Evolutionary conservation across 1,284 basidiomycete genomes (phyloP).

Genomic region (Rhodotorula sp.): DNA sequence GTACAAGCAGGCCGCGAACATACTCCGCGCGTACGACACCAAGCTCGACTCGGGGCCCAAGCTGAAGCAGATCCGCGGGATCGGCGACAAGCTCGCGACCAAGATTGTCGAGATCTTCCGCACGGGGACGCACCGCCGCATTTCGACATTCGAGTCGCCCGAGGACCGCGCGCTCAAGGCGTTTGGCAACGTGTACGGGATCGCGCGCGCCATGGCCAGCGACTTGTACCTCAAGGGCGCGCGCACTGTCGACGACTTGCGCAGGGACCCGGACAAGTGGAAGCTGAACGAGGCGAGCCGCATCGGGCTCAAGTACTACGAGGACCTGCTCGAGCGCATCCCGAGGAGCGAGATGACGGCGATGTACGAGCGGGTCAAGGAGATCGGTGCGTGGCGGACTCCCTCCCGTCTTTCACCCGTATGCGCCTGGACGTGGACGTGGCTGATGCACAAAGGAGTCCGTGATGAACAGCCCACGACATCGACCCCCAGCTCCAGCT

Average conservation of each 20-base stretch:
- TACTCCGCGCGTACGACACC: conserved; percentile 16
- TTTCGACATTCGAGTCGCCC: not conserved
- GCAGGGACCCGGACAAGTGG: conserved; percentile 57
- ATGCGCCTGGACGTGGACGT: not conserved
- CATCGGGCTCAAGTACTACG: conserved; percentile 70
- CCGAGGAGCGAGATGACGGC: conserved; percentile 72
- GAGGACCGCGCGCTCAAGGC: not conserved
- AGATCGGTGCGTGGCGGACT: conserved; percentile 3
- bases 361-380: conserved; percentile 70
- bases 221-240: conserved; percentile 75
- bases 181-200: conserved; percentile 62
- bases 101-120: conserved; percentile 75
- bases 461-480: conserved; percentile 68
- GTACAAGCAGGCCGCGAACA: conserved; percentile 33
- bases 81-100: conserved; percentile 13
- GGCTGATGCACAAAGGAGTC: not conserved
- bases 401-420: not conserved
- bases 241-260: conserved; percentile 73
- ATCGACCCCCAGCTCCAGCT: conserved; percentile 73
- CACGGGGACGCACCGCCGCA: conserved; percentile 58
- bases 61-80: conserved; percentile 53
- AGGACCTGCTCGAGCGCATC: conserved; percentile 78
- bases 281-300: conserved; percentile 61
- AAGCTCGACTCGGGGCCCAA: conserved; percentile 63
- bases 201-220: conserved; percentile 57